These are phyloP conservation scores for Monosporascus cannonballus DNA, from an alignment of 2,329 filamentous ascomycete genomes.

Conservation along the genomic window DNA sequence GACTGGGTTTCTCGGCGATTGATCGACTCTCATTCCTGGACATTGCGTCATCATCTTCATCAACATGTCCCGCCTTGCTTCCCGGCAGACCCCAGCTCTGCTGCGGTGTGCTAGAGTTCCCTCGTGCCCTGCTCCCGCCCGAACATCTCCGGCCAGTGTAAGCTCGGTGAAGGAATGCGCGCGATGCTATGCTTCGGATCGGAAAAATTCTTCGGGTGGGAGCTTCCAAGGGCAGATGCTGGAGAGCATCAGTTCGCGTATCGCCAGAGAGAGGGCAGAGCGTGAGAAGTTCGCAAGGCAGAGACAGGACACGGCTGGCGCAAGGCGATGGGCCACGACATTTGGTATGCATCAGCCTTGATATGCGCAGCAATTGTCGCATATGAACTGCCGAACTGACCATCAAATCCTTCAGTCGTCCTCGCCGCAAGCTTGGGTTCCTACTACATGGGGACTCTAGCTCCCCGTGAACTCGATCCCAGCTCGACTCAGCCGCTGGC, in stretches of 20 bases:
- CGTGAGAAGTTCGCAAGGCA: slow-evolving; percentile 41
- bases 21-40: too few species aligned
- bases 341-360: slow-evolving; percentile 38
- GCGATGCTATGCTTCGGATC: slow-evolving; percentile 23
- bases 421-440: slow-evolving; percentile 44
- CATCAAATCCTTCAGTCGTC: slow-evolving; percentile 35
- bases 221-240: slow-evolving; percentile 55
- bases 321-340: slow-evolving; percentile 45
- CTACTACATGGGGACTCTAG: slow-evolving; percentile 55
- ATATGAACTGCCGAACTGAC: background rate
- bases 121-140: slow-evolving; percentile 3
- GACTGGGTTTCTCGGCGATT: too few species aligned
- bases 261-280: slow-evolving; percentile 49
- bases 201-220: slow-evolving; percentile 27
- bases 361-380: background rate
- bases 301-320: slow-evolving; percentile 30
- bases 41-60: too few species aligned
- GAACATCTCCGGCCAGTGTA: slow-evolving; percentile 7
- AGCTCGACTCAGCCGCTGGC: slow-evolving; percentile 55
- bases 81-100: slow-evolving; percentile 13
- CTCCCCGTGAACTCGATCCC: slow-evolving; percentile 42
- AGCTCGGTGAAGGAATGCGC: slow-evolving; percentile 5
- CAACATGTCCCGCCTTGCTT: slow-evolving; percentile 20
- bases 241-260: slow-evolving; percentile 49
- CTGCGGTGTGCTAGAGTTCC: slow-evolving; percentile 11